Evolutionary conservation across 2,329 filamentous ascomycete genomes (phyloP).

Genomic region (Diplodia scrobiculata): DNA sequence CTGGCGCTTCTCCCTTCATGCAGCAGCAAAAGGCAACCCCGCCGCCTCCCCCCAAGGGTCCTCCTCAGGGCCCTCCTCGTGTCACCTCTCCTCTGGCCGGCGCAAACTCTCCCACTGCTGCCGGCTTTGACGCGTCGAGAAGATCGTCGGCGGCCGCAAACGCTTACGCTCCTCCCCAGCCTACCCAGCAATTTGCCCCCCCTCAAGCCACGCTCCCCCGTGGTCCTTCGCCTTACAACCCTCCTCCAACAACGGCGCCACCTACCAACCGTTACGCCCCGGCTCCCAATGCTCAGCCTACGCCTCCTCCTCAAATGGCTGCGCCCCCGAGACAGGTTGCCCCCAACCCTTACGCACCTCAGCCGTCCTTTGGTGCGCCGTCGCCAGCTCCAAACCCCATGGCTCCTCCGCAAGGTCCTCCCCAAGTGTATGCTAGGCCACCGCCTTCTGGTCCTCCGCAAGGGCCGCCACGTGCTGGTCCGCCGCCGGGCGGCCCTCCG

Average conservation of each 20-base stretch:
- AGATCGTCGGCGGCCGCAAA: conserved; percentile 61
- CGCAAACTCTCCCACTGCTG: conserved; percentile 53
- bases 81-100: conserved; percentile 69
- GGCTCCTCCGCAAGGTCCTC: conserved; percentile 45
- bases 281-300: conserved; percentile 61
- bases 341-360: conserved; percentile 49
- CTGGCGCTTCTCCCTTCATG: conserved; percentile 61
- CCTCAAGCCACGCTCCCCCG: conserved; percentile 65
- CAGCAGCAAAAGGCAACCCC: conserved; percentile 64
- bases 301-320: conserved; percentile 45
- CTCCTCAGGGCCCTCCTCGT: conserved; percentile 58
- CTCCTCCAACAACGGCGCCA: conserved; percentile 78
- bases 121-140: conserved; percentile 23
- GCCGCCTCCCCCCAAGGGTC: conserved; percentile 80
- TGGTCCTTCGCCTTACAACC: conserved; percentile 82
- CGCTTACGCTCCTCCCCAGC: conserved; percentile 64
- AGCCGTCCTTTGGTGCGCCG: conserved; percentile 30
- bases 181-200: conserved; percentile 47
- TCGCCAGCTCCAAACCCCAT: conserved; percentile 42
- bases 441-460: conserved; percentile 46
- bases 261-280: conserved; percentile 67
- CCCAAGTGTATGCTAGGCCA: conserved; percentile 44
- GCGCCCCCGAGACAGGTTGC: conserved; percentile 50
- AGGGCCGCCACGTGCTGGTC: conserved; percentile 51
- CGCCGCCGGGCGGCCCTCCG: conserved; percentile 48